Evolutionary conservation across 257 asterid genomes (phyloP).

Genomic region (Solanum pinnatisectum): DNA sequence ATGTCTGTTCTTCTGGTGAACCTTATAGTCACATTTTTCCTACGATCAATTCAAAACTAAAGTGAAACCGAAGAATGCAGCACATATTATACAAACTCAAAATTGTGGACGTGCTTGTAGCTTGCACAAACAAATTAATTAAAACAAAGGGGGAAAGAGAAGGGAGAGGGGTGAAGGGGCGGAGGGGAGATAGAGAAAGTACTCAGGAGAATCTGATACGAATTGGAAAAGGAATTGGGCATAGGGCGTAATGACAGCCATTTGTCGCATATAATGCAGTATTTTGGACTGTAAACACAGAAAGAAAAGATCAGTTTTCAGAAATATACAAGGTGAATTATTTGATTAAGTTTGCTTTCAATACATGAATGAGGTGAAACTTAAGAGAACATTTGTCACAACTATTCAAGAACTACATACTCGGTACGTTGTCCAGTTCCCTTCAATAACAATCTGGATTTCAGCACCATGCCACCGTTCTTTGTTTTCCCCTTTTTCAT

Average conservation of each 20-base stretch:
- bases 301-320: background rate
- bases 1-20: conserved; percentile 82
- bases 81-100: background rate
- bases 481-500: conserved; percentile 51
- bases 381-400: background rate
- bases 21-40: conserved; percentile 58
- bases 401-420: conserved; percentile 27
- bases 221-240: conserved; percentile 84
- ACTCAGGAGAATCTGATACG: conserved; percentile 78
- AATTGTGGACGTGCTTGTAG: background rate
- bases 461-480: conserved; percentile 89
- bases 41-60: conserved; percentile 13
- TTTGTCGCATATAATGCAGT: conserved; percentile 91
- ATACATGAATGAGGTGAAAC: background rate
- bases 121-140: background rate
- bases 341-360: background rate
- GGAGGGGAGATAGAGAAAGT: conserved; percentile 22
- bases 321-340: background rate
- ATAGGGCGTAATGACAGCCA: conserved; percentile 94
- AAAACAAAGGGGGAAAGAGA: background rate
- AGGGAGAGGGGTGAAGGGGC: background rate
- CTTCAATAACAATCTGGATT: conserved; percentile 87
- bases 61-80: background rate
- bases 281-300: conserved; percentile 67
- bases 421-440: conserved; percentile 90